Evolutionary conservation across 2,329 filamentous ascomycete species (phyloP), one percentile per base, ranked within the genome.

Genomic region (Lomentospora prolificans): DNA sequence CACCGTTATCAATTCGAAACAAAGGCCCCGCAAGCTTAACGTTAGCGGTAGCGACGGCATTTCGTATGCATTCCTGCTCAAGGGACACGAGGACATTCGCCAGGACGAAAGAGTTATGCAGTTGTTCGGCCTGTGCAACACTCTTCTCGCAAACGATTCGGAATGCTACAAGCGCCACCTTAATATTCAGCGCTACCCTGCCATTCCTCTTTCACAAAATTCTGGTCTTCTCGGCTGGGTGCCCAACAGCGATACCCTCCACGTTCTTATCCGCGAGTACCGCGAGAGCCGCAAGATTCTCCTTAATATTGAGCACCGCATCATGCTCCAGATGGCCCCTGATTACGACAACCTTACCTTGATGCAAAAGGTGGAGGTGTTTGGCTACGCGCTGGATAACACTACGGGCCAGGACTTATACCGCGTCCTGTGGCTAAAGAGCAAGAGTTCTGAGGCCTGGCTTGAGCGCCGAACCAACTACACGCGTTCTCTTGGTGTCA

Each of bases 31-130:
- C 61, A 95, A 95, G 70, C 81, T 97, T 63, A 90, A 86, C 58
- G 82, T 94, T 64, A 85, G 85, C 65, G 95, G 92, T 59, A 96
- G 89, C 65, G 92, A 99, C 67, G 94, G 94, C 57, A 82, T 81
- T 59, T 81, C 84, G 3, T 96, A 96, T 68, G 86, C 89, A 52
- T 97, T 96, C 73, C 72, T 89, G 57, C 82, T 99, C 64, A 99
- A 99, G 76, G 94, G 94, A n/a, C 95, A 99, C 65, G 94, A 99
- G 72, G 94, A 99, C 75, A 96, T 99, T 61, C 87, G 94, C 58
- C 94, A 99, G 71, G 94, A 99, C 66, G 94, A 99, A 72, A 86
- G 95, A 72, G 94, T 99, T 62, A 99, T 99, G 95, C 94, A 99
- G 71, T 81, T 99, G 33, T 99, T 99, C 66, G 94, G 94, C 41